phyloP scores from a whole-genome alignment of 2,329 filamentous ascomycete genomes.

The Paecilomyces dactylethromorphus region DNA sequence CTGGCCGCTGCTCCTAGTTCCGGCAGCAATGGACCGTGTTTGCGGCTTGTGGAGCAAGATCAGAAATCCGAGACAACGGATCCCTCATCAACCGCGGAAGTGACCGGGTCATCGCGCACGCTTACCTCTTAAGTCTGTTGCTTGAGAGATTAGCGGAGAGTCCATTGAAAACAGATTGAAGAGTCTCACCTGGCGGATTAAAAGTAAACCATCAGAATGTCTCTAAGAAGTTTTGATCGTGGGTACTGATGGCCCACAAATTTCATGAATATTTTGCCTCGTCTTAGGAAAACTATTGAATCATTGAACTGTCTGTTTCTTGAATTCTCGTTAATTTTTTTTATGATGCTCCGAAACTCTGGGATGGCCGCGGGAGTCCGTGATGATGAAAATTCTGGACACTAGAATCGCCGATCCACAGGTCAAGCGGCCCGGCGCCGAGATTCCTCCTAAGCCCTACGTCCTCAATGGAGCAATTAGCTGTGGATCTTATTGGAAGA shows the following conservation, averaged over 20 bases:
- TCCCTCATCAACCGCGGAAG: neutral
- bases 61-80: neutral
- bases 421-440: neutral
- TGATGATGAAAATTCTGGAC: neutral
- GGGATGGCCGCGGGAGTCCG: neutral
- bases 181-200: neutral
- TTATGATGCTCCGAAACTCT: neutral
- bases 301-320: too few species aligned
- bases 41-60: neutral
- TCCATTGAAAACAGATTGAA: too few species aligned
- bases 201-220: neutral
- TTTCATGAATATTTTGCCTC: too few species aligned
- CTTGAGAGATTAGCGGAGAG: neutral
- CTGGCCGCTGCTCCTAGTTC: neutral
- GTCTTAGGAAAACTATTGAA: too few species aligned
- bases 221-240: neutral
- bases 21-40: neutral
- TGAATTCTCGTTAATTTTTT: neutral
- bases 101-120: neutral
- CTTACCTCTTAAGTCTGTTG: neutral
- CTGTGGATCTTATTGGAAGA: neutral
- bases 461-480: neutral
- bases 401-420: neutral
- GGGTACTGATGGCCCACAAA: too few species aligned
- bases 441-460: neutral